Percentiles rank a stretch among this genome's conserved stretches.
These are phyloP conservation scores for Penicillium sumatraense DNA, from an alignment of 2,329 filamentous ascomycete species.

Conservation along the genomic window DNA sequence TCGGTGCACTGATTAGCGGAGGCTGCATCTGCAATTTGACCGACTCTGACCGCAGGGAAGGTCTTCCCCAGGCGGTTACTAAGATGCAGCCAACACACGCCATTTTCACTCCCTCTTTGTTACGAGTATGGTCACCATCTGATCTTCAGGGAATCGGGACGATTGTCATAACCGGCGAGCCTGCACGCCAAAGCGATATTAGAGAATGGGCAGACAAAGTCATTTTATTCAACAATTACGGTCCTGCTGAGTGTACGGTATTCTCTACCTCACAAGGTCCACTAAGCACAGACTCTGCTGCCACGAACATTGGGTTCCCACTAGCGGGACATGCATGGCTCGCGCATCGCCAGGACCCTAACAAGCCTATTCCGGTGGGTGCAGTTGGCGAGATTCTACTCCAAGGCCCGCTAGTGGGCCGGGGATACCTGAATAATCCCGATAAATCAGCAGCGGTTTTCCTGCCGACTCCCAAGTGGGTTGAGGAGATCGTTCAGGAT, in stretches of 20 bases:
- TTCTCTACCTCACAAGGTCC: neutral
- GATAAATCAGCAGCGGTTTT: neutral
- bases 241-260: neutral
- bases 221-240: neutral
- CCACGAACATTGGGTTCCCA: neutral
- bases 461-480: neutral
- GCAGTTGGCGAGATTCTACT: conserved; percentile 2
- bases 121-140: neutral
- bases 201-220: neutral
- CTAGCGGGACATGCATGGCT: neutral
- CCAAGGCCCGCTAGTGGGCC: neutral
- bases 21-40: conserved; percentile 15
- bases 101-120: conserved; percentile 6
- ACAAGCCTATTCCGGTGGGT: neutral
- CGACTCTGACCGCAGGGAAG: conserved; percentile 6
- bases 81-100: neutral
- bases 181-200: neutral
- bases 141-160: neutral
- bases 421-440: neutral
- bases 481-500: neutral
- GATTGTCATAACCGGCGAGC: neutral
- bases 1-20: neutral
- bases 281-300: neutral
- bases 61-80: neutral
- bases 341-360: neutral